A percentile compares a stretch with the other conserved stretches of the same genome.
Evolutionary conservation across 2,329 filamentous ascomycete species (phyloP).

Genomic region (Fusarium nodosum): DNA sequence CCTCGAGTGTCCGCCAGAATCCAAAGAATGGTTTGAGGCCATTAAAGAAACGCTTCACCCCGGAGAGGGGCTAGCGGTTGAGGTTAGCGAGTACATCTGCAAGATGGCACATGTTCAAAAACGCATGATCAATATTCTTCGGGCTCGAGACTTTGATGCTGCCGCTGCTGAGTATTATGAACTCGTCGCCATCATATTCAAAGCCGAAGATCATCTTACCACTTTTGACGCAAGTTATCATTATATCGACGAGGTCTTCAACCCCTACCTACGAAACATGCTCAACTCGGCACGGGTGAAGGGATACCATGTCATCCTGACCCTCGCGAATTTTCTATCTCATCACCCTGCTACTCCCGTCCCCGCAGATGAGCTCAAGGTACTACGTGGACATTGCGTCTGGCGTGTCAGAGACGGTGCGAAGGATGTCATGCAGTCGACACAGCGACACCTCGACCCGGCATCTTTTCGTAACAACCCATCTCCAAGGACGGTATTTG

Average conservation of each 20-base stretch:
- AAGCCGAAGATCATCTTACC: slow-evolving; percentile 46
- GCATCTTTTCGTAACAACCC: slow-evolving; percentile 45
- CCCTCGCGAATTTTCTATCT: slow-evolving; percentile 55
- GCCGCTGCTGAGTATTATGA: slow-evolving; percentile 50
- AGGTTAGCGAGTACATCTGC: slow-evolving; percentile 49
- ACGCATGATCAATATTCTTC: slow-evolving; percentile 49
- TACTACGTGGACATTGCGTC: slow-evolving; percentile 50
- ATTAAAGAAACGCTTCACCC: slow-evolving; percentile 48
- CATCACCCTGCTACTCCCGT: slow-evolving; percentile 49
- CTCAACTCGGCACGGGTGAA: slow-evolving; percentile 54
- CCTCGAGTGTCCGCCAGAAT: slow-evolving; percentile 54
- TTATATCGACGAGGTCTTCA: slow-evolving; percentile 27
- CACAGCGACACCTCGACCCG: slow-evolving; percentile 48
- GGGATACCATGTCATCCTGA: slow-evolving; percentile 52
- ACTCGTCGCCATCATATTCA: slow-evolving; percentile 46
- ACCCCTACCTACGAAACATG: slow-evolving; percentile 54
- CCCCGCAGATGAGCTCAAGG: slow-evolving; percentile 45
- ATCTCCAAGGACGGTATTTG: slow-evolving; percentile 54
- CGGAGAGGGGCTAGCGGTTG: slow-evolving; percentile 49
- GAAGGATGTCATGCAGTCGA: slow-evolving; percentile 49
- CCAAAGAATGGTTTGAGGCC: slow-evolving; percentile 54
- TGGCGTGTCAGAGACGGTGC: slow-evolving; percentile 48
- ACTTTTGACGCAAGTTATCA: slow-evolving; percentile 32
- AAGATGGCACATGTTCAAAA: slow-evolving; percentile 50
- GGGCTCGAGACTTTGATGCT: slow-evolving; percentile 46